phyloP scores from a whole-genome alignment of 2,329 filamentous ascomycete species.

The Penicillium nordicum region DNA sequence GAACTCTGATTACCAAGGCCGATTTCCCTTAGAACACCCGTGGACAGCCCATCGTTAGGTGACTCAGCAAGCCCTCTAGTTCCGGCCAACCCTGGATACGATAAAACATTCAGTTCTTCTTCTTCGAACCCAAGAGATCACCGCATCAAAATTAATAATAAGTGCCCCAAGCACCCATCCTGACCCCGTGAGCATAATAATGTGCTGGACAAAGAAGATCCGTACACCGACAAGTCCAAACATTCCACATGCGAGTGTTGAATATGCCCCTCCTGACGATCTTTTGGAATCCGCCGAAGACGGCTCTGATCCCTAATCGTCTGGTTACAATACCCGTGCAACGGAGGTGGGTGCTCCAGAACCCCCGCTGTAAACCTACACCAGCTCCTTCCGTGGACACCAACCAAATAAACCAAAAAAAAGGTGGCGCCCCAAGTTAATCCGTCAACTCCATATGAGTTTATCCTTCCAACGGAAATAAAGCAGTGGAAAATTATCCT shows the following conservation, averaged over 20 bases:
- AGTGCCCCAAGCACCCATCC: background rate
- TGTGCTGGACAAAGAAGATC: background rate
- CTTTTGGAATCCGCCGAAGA: conserved; percentile 5
- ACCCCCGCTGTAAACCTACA: conserved; percentile 5
- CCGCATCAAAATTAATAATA: background rate
- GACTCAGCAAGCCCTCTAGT: background rate
- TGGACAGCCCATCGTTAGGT: background rate
- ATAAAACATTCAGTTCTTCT: background rate
- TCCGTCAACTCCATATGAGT: background rate
- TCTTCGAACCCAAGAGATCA: conserved; percentile 4
- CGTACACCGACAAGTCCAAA: conserved; percentile 8
- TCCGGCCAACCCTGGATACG: background rate
- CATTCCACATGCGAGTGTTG: conserved; percentile 2
- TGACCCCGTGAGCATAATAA: background rate
- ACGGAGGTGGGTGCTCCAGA: background rate
- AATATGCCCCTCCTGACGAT: conserved; percentile 10
- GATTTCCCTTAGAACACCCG: background rate
- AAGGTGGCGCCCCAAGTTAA: background rate
- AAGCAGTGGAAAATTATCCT: background rate
- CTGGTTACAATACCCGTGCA: conserved; percentile 1
- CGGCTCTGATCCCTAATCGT: conserved; percentile 1
- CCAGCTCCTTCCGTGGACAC: background rate
- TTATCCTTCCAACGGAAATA: background rate
- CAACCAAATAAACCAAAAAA: background rate
- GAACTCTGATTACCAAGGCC: background rate